A percentile compares a stretch with the other conserved stretches of the same genome.
phyloP scores from a whole-genome alignment of 371 early-diverging fungal genomes.

The Circinella minor region DNA sequence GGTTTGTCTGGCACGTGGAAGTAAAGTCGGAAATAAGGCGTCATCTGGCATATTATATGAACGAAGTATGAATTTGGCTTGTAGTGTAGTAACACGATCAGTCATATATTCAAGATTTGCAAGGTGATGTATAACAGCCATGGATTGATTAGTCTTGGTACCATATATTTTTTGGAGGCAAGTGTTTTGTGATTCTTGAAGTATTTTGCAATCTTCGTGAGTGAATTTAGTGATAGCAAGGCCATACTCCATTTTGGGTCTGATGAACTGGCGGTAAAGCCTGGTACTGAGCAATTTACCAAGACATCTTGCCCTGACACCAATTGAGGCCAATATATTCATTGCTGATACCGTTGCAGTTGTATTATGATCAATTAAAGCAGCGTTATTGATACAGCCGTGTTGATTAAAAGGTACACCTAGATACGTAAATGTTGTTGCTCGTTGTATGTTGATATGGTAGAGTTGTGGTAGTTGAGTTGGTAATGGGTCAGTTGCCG shows the following conservation, averaged over 20 bases:
- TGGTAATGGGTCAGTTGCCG: background rate
- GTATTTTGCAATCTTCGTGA: background rate
- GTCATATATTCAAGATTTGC: slow-evolving; percentile 18
- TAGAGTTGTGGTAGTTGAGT: background rate
- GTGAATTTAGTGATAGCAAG: background rate
- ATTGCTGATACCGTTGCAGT: background rate
- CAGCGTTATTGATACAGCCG: background rate
- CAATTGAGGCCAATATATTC: background rate
- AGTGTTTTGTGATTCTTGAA: slow-evolving; percentile 11
- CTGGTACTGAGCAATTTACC: background rate
- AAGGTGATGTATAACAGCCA: slow-evolving; percentile 24
- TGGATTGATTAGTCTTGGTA: slow-evolving; percentile 12
- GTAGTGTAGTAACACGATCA: slow-evolving; percentile 5
- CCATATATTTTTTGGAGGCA: slow-evolving; percentile 24
- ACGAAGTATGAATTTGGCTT: slow-evolving; percentile 2
- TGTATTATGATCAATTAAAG: slow-evolving; percentile 1
- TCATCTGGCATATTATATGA: background rate
- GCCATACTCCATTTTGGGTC: slow-evolving; percentile 24
- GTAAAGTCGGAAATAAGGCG: background rate
- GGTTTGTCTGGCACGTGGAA: background rate
- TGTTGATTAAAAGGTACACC: slow-evolving; percentile 8
- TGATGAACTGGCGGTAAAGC: slow-evolving; percentile 14
- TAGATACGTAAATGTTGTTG: slow-evolving; percentile 13
- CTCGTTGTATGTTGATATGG: background rate
- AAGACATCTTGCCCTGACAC: slow-evolving; percentile 9